These are phyloP conservation scores for Solanum tarapatanum DNA, from an alignment of 257 asterid genomes.

Conservation along the genomic window DNA sequence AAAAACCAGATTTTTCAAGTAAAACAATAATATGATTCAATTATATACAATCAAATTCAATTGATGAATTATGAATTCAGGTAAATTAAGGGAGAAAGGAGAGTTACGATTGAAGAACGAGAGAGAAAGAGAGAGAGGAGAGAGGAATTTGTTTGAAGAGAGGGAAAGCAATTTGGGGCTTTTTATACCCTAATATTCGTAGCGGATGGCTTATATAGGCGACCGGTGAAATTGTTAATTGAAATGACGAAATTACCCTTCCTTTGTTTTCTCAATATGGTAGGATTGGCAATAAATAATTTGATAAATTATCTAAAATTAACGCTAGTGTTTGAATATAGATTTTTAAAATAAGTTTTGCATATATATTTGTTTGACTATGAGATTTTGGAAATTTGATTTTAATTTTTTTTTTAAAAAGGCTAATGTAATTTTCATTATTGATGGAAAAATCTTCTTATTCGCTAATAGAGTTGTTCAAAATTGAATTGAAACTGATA, in stretches of 20 bases:
- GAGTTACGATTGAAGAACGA: background rate
- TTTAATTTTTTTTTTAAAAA: background rate
- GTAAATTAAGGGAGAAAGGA: background rate
- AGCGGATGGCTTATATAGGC: slow-evolving; percentile 43
- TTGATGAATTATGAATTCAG: background rate
- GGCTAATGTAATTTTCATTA: background rate
- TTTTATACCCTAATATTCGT: slow-evolving; percentile 73
- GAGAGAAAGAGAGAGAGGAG: slow-evolving; percentile 1
- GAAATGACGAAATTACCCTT: background rate
- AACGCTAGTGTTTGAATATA: background rate
- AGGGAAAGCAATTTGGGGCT: slow-evolving; percentile 40
- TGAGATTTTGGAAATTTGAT: background rate
- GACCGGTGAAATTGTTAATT: background rate
- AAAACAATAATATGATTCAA: background rate
- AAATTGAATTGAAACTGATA: too few species aligned
- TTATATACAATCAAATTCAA: background rate
- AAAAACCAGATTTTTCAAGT: background rate
- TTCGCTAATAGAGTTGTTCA: too few species aligned
- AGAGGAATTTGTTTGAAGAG: background rate
- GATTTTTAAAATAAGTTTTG: background rate
- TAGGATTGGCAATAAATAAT: background rate
- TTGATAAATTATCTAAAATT: background rate
- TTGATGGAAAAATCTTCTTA: too few species aligned
- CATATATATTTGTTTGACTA: background rate
- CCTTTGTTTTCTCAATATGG: background rate